These are phyloP conservation scores for Nicotiana noctiflora DNA, from an alignment of 257 asterid species.

Conservation along the genomic window DNA sequence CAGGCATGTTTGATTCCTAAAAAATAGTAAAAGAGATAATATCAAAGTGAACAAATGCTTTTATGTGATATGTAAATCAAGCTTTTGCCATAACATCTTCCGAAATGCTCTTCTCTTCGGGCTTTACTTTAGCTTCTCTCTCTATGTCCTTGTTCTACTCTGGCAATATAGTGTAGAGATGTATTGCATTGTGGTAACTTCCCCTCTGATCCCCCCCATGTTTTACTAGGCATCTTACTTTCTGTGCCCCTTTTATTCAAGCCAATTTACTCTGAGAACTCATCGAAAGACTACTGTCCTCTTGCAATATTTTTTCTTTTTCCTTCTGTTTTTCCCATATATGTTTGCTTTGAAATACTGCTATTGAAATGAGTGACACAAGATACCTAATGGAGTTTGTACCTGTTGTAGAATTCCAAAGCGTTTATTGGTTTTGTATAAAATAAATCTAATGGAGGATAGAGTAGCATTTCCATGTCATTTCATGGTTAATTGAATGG, in stretches of 20 bases:
- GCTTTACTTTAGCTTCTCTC: not conserved
- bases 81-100: not conserved
- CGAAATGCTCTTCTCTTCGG: not conserved
- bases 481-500: not conserved
- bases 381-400: not conserved
- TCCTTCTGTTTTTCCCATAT: not conserved
- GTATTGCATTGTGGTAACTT: not conserved
- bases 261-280: not conserved
- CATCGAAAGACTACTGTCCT: not conserved
- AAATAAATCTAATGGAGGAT: not conserved
- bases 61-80: not conserved
- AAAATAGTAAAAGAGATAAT: not conserved
- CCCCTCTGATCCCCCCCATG: not conserved
- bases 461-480: not conserved
- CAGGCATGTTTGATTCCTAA: not conserved
- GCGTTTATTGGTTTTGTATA: not conserved
- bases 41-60: not conserved
- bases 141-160: not conserved
- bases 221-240: not conserved
- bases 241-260: not conserved
- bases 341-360: not conserved
- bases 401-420: not conserved
- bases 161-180: not conserved
- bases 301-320: not conserved
- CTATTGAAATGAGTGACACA: not conserved